A percentile compares a stretch with the other conserved stretches of the same genome.
Evolutionary conservation across 176 grass and related monocot genomes (phyloP).

Genomic region (Phyllostachys edulis): DNA sequence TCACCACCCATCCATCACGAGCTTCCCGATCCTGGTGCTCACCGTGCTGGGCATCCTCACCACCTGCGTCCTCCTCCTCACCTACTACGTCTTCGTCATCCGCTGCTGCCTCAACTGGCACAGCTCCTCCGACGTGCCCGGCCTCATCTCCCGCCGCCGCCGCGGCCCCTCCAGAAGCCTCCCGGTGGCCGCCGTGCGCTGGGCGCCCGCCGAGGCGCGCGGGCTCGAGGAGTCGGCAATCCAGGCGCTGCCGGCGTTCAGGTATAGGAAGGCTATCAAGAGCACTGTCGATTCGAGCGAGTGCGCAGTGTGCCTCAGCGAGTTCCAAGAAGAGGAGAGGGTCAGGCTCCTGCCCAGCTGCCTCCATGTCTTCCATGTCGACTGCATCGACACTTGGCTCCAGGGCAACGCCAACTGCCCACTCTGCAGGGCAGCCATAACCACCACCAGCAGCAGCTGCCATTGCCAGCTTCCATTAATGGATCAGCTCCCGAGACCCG

Average conservation of each 20-base stretch:
- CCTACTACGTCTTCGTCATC: conserved; percentile 86
- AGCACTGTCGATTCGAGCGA: conserved; percentile 23
- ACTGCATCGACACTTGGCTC: conserved; percentile 83
- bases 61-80: conserved; percentile 61
- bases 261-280: conserved; percentile 43
- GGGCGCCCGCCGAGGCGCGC: not conserved
- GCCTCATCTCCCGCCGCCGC: conserved; percentile 17
- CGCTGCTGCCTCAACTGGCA: conserved; percentile 74
- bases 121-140: not conserved
- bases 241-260: conserved; percentile 52
- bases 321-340: conserved; percentile 83
- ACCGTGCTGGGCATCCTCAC: conserved; percentile 66
- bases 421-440: conserved; percentile 64
- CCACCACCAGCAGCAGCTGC: not conserved
- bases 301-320: conserved; percentile 73
- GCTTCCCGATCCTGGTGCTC: conserved; percentile 58
- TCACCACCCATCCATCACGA: conserved; percentile 25
- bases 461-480: not conserved
- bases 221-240: conserved; percentile 60
- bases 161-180: not conserved
- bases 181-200: not conserved
- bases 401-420: conserved; percentile 76
- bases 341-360: conserved; percentile 69
- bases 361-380: conserved; percentile 78
- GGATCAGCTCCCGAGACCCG: not conserved